A percentile compares a stretch with the other conserved stretches of the same genome.
phyloP scores from a whole-genome alignment of 129 eudicot genomes.

The Centella asiatica region DNA sequence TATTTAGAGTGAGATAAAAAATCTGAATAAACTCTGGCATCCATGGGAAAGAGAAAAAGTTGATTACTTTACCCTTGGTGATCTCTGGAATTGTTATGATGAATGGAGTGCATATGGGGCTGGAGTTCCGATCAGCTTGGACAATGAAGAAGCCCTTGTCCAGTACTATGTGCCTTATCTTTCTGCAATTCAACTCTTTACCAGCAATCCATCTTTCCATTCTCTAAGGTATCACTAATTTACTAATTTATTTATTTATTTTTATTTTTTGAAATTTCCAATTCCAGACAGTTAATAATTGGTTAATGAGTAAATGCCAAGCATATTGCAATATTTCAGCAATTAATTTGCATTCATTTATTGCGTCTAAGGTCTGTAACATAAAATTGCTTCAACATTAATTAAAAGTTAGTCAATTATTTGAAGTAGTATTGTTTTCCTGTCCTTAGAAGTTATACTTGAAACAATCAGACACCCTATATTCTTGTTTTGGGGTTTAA shows the following conservation, averaged over 20 bases:
- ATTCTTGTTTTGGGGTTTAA: background rate
- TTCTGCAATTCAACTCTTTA: conserved; percentile 83
- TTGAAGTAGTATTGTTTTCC: background rate
- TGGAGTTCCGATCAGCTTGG: conserved; percentile 65
- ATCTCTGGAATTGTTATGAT: conserved; percentile 85
- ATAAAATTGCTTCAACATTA: too few relatives aligned
- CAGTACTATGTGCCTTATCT: conserved; percentile 90
- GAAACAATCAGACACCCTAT: background rate
- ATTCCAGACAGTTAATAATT: too few relatives aligned
- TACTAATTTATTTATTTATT: background rate
- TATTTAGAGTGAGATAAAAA: conserved; percentile 54
- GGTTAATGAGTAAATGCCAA: too few relatives aligned
- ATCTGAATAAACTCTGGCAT: conserved; percentile 75
- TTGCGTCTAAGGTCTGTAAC: too few relatives aligned
- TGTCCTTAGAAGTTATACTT: background rate
- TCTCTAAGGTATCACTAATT: conserved; percentile 47
- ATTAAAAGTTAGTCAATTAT: background rate
- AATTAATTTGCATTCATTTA: too few relatives aligned
- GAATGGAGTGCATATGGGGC: conserved; percentile 99
- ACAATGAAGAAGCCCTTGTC: conserved; percentile 49
- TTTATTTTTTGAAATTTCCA: background rate
- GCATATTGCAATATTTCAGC: too few relatives aligned
- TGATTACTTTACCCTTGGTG: conserved; percentile 56
- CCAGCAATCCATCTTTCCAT: conserved; percentile 54
- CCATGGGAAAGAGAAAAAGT: conserved; percentile 82